Evolutionary conservation across 495 filamentous ascomycete species (phyloP), one percentile per base, ranked within the genome.

Genomic region (Neurospora sp.): DNA sequence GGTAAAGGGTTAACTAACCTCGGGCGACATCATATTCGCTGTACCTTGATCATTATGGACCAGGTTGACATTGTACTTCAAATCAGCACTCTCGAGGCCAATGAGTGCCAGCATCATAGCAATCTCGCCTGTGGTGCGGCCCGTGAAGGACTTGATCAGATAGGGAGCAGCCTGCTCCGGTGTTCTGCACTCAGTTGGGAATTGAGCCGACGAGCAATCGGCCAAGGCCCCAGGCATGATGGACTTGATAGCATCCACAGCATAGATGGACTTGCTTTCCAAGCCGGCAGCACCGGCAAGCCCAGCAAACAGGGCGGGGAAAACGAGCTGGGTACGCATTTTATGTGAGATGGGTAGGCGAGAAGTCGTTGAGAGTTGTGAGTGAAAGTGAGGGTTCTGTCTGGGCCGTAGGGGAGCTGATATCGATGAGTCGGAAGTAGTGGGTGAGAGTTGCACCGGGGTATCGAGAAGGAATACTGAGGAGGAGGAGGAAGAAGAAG

Each of bases 21-120:
- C 71, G 18, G 85, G 81, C 71, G 82, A 85, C 84, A 93, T 90
- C 93, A 96, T 94, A 79, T 93, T 93, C 31, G 90, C 86, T 0
- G 93, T 96, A 22, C 94, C 94, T 78, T 97, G 71, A 78, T 37
- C 35, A 37, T 37, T 6, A 37, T 37, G 31, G 31, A 5, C 31
- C 31, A 35, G 5, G 31, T 93, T 92, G 76, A 84, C 84, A 75
- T 89, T 92, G 83, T 86, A 91, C 77, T 88, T 85, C 81, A 93
- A 91, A 39, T 92, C 86, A 42, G 71, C 87, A 27, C 85, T 88
- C 80, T 97, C 94, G 79, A 88, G 88, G 5, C 88, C 88, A 78
- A 93, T 91, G 44, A 90, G 75, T 2, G 85, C 81, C 71, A 93
- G 75, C 11, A 93, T 72, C 12, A 88, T 92, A 3, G 92, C 89